Evolutionary conservation across 2,329 filamentous ascomycete genomes (phyloP).

Genomic region (Coniochaeta ligniaria): DNA sequence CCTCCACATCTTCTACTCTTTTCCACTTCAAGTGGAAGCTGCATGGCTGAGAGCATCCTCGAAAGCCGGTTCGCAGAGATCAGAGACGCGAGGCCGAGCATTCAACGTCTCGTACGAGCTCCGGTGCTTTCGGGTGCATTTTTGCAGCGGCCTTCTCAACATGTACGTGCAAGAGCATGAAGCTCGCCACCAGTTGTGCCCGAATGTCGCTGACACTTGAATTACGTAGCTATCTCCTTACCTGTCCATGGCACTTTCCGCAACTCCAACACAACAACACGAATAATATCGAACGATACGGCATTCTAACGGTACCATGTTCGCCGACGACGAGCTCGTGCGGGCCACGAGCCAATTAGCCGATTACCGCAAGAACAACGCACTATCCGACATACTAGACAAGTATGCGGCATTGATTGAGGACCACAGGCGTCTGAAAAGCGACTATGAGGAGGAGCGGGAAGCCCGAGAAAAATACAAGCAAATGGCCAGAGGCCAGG

Average conservation of each 20-base stretch:
- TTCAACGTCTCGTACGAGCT: not conserved
- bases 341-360: slow-evolving; percentile 9
- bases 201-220: not conserved
- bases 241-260: not conserved
- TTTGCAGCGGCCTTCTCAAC: not conserved
- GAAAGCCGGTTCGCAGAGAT: too few species aligned
- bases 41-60: not conserved
- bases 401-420: slow-evolving; percentile 36
- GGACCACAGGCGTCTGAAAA: slow-evolving; percentile 47
- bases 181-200: not conserved
- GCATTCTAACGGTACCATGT: slow-evolving; percentile 5
- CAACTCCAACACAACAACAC: too few species aligned
- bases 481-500: slow-evolving; percentile 37
- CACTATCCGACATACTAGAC: slow-evolving; percentile 5
- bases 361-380: slow-evolving; percentile 5
- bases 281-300: not conserved
- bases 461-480: slow-evolving; percentile 48
- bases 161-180: not conserved
- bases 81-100: not conserved
- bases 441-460: slow-evolving; percentile 49
- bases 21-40: not conserved
- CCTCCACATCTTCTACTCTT: not conserved
- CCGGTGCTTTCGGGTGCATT: not conserved
- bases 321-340: slow-evolving; percentile 12
- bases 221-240: not conserved